Evolutionary conservation across 169 alveolate genomes (phyloP), one percentile per base, ranked within the genome.

Genomic region (Fabrea salina): DNA sequence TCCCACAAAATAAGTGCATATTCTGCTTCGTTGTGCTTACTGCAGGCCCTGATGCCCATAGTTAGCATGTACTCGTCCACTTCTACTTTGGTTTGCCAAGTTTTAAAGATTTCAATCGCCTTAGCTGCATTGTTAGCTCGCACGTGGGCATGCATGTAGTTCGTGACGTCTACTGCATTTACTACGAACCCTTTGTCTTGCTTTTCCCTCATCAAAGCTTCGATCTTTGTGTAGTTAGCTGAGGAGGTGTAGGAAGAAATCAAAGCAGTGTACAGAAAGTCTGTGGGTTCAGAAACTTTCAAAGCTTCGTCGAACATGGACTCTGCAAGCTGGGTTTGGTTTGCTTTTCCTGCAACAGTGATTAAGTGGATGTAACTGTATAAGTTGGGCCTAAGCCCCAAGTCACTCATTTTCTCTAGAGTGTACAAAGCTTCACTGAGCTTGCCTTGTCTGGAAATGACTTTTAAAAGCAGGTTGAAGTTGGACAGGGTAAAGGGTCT

Each of bases 261-360:
- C 11, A 72, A 2, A 1, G 47, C 13, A 4, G 80, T 49, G 27
- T 72, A 72, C 11, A 72, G 43, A n/a, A 44, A 3, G 19, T 19
- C 83, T 22, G 8, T 53, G 6, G 68, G 33, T 1, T 40, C 27
- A 1, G 19, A 56, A 79, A 59, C 37, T 5, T 51, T 30, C 7
- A 66, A n/a, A 19, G 89, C 89, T 30, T 75, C 66, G 27, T 79
- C 58, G 53, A 82, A 83, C 37, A 83, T 54, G 25, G 70, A 16
- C 43, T 89, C 91, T 11, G 80, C 91, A 54, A 53, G 75, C 41
- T 85, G 76, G 7, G 80, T 61, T 53, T 89, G 80, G 57, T 79
- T 59, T 5, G 30, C 56, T 41, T 74, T 88, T 0, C 87, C 85
- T 72, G 61, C 75, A 0, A 88, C 91, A 16, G 79, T 67, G 39